Evolutionary conservation across 2,329 filamentous ascomycete genomes (phyloP), one percentile per base, ranked within the genome.

Genomic region (Ophiocordyceps camponoti-leonardi): DNA sequence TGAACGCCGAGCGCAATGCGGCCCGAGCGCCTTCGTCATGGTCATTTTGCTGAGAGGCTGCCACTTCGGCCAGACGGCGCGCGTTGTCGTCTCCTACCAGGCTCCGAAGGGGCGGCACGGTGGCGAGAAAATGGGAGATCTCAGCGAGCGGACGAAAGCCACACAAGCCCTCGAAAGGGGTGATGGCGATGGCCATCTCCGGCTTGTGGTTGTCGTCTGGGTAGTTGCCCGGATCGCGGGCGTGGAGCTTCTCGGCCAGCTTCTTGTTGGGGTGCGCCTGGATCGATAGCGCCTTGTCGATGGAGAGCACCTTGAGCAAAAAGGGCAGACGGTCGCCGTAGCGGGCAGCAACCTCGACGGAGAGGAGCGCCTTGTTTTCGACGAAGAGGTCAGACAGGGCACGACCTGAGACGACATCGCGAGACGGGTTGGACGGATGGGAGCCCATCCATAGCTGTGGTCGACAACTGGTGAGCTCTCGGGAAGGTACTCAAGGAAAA

Each of bases 171-270:
- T 96, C 90, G 53, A 98, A 98, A 0, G 86, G 82, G 1, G 92
- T 96, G 56, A 98, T 82, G 50, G 92, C 92, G 62, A 98, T 94
- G 50, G 92, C 88, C 92, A 98, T 98, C 67, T 98, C 92, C 31
- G 92, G 92, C 68, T 98, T 98, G 72, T 98, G 92, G 68, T 98
- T 98, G 69, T 96, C 90, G 70, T 98, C 87, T 47, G 90, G 92
- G 60, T 98, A 98, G 69, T 98, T 93, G 66, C 86, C 86, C 43
- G 87, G 75, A 59, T 98, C 90, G 50, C 74, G 79, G 37, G 79
- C 76, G 62, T 96, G 92, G 28, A 98, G 71, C 60, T 86, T 69
- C 66, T 93, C 90, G 44, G 92, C 92, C 14, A 68, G 80, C 65
- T 84, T 86, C 75, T 94, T 94, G 69, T 94, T 93, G 44, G 87